phyloP scores from a whole-genome alignment of 2,329 filamentous ascomycete genomes.

The Botryotinia globosa region DNA sequence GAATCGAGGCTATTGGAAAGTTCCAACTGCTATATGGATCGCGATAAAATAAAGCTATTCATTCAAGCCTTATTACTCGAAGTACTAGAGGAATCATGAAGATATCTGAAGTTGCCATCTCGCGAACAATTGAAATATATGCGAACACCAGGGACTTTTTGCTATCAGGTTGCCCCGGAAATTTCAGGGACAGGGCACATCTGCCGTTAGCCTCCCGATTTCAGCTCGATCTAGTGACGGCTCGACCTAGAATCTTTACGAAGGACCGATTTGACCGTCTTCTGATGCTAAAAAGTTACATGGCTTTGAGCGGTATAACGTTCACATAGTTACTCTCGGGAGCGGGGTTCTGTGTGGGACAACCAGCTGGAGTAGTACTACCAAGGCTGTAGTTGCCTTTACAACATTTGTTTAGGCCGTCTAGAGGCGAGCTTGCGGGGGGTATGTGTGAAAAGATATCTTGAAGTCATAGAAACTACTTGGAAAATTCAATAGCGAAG shows the following conservation, averaged over 20 bases:
- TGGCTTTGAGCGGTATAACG: not conserved
- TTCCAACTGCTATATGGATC: not conserved
- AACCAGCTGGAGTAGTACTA: not conserved
- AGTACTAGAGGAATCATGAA: no score
- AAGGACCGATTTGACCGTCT: conserved; percentile 3
- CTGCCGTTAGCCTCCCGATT: not conserved
- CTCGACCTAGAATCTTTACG: not conserved
- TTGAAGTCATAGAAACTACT: not conserved
- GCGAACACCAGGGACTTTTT: not conserved
- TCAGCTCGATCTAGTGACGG: not conserved
- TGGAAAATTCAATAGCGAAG: not conserved
- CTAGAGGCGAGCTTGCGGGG: not conserved
- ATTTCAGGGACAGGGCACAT: not conserved
- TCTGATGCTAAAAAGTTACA: conserved; percentile 8
- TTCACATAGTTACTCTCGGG: not conserved
- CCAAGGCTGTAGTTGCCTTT: not conserved
- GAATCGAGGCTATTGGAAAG: not conserved
- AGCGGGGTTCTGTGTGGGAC: not conserved
- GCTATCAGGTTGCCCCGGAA: not conserved
- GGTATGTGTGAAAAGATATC: not conserved
- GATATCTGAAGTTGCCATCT: not conserved
- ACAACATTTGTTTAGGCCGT: not conserved
- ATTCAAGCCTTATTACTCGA: not conserved
- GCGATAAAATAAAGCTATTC: not conserved
- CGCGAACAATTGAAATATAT: not conserved